Conservation (phyloP, 108 stramenopile genomes). For the Epithemia pelagica region DNA sequence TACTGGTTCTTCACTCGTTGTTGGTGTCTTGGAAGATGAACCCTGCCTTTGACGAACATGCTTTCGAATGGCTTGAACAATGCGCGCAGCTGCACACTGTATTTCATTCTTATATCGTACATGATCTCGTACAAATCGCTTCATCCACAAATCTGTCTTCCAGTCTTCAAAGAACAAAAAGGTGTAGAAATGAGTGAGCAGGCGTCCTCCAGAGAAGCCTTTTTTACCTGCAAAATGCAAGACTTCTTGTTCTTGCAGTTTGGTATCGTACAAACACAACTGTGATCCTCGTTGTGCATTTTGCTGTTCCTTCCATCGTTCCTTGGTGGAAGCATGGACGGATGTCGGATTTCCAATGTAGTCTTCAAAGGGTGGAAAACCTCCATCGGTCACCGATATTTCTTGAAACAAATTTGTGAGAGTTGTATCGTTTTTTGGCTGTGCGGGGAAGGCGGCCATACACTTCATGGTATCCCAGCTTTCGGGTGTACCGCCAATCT, state of each 20-base stretch:
- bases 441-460: constrained; percentile 56
- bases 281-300: constrained; percentile 28
- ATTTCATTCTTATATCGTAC: constrained; percentile 74
- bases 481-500: constrained; percentile 24
- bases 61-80: constrained; percentile 55
- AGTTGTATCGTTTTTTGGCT: constrained; percentile 20
- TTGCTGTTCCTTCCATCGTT: constrained; percentile 54
- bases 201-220: background rate
- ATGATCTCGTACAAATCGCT: constrained; percentile 73
- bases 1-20: no score
- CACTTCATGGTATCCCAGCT: constrained; percentile 53
- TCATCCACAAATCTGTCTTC: constrained; percentile 64
- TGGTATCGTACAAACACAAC: constrained; percentile 65
- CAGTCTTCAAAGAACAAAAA: constrained; percentile 88
- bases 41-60: constrained; percentile 12
- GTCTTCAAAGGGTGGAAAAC: constrained; percentile 12
- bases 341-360: constrained; percentile 43
- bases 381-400: background rate
- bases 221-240: constrained; percentile 58
- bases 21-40: background rate
- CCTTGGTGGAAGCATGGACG: constrained; percentile 42
- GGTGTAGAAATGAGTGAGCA: constrained; percentile 78
- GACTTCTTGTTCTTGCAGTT: constrained; percentile 53
- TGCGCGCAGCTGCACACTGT: constrained; percentile 71
- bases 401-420: background rate